A percentile compares a stretch with the other conserved stretches of the same genome.
Evolutionary conservation across 257 asterid genomes (phyloP).

Genomic region (Mentha longifolia): DNA sequence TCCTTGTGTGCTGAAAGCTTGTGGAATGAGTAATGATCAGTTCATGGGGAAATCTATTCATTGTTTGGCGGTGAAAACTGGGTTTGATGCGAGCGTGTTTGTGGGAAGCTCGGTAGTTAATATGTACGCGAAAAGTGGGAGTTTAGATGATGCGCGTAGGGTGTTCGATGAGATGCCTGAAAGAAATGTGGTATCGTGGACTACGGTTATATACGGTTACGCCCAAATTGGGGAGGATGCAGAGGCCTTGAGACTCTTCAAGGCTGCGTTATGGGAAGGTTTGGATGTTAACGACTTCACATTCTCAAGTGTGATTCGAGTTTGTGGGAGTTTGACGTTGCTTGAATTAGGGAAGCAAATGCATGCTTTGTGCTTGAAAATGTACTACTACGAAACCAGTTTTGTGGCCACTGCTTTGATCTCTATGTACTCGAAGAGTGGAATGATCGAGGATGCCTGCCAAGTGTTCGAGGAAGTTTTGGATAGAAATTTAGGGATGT

Average conservation of each 20-base stretch:
- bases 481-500: conserved; percentile 75
- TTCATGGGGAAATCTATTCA: conserved; percentile 63
- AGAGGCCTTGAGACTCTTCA: conserved; percentile 76
- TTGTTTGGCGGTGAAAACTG: conserved; percentile 58
- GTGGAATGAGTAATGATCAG: conserved; percentile 46
- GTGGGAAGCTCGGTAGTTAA: conserved; percentile 83
- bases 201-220: conserved; percentile 81
- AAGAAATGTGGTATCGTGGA: conserved; percentile 88
- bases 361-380: conserved; percentile 74
- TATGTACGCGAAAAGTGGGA: conserved; percentile 81
- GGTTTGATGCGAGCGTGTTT: conserved; percentile 56
- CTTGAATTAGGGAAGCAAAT: conserved; percentile 80
- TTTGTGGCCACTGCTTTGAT: conserved; percentile 79
- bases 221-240: conserved; percentile 71
- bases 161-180: conserved; percentile 90
- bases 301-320: conserved; percentile 75
- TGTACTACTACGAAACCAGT: conserved; percentile 50
- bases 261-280: conserved; percentile 56
- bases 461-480: conserved; percentile 60
- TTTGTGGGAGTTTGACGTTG: conserved; percentile 78
- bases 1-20: conserved; percentile 69
- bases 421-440: conserved; percentile 84
- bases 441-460: conserved; percentile 69
- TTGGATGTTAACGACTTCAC: conserved; percentile 81
- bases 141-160: conserved; percentile 56